Percentiles rank a stretch among this genome's conserved stretches.
phyloP scores from a whole-genome alignment of 768 basidiomycete genomes.

The Boletus rex-veris region DNA sequence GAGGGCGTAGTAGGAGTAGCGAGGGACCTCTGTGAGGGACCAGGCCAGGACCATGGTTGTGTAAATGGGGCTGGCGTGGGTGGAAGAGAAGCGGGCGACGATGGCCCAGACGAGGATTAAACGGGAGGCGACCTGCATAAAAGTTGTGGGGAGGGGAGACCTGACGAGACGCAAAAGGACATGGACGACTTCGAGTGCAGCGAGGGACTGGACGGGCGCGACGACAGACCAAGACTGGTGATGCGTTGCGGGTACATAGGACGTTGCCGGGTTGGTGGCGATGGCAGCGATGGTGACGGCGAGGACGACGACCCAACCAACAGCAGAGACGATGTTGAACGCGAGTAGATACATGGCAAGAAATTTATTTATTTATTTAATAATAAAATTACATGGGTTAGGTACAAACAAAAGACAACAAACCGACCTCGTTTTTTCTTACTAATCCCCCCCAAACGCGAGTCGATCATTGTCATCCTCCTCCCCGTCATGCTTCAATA shows the following conservation, averaged over 20 bases:
- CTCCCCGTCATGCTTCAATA: slow-evolving; percentile 29
- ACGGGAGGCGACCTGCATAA: slow-evolving; percentile 76
- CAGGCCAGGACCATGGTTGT: slow-evolving; percentile 91
- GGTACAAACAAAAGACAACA: slow-evolving; percentile 25
- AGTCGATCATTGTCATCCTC: slow-evolving; percentile 26
- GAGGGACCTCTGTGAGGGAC: slow-evolving; percentile 87
- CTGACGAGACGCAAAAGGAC: slow-evolving; percentile 75
- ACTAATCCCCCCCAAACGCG: slow-evolving; percentile 36
- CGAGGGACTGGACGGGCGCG: slow-evolving; percentile 78
- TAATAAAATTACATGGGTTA: neutral
- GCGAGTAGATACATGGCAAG: slow-evolving; percentile 55
- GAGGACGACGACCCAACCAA: slow-evolving; percentile 77
- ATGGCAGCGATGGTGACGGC: slow-evolving; percentile 49
- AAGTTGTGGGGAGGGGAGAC: slow-evolving; percentile 70
- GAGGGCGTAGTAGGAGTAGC: slow-evolving; percentile 84
- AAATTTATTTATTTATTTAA: too few species aligned
- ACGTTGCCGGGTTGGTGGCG: neutral
- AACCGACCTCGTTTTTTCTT: slow-evolving; percentile 28
- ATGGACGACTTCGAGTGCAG: slow-evolving; percentile 82
- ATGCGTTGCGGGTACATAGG: slow-evolving; percentile 43
- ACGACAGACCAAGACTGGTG: slow-evolving; percentile 57
- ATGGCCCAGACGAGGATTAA: slow-evolving; percentile 87
- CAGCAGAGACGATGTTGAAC: slow-evolving; percentile 74
- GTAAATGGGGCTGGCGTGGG: slow-evolving; percentile 74
- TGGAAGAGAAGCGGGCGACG: slow-evolving; percentile 35